phyloP scores from a whole-genome alignment of 352 stramenopile species.

The Albugo candida region DNA sequence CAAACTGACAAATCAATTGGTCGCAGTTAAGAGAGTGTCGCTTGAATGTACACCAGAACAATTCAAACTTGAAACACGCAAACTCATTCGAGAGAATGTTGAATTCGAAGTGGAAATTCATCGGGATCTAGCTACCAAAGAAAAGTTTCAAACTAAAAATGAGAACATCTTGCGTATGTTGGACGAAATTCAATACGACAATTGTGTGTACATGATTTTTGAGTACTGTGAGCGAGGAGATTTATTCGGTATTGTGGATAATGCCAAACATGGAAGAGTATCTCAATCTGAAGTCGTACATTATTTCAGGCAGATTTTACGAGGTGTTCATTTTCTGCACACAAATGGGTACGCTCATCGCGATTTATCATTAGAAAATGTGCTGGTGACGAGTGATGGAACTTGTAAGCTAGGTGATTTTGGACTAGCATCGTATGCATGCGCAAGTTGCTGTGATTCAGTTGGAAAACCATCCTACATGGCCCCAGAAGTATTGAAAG shows the following conservation, averaged over 20 bases:
- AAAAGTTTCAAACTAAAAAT: constrained; percentile 2
- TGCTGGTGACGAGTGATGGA: constrained; percentile 7
- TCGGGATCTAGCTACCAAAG: constrained; percentile 16
- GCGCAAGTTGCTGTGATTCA: constrained; percentile 17
- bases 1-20: constrained; percentile 28
- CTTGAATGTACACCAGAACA: constrained; percentile 34
- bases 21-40: constrained; percentile 66
- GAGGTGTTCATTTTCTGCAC: constrained; percentile 11
- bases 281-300: not conserved
- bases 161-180: constrained; percentile 41
- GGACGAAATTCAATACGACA: constrained; percentile 62
- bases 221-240: constrained; percentile 51
- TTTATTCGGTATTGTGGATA: constrained; percentile 60
- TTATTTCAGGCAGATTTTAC: not conserved
- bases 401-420: constrained; percentile 8
- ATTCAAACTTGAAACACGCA: constrained; percentile 39
- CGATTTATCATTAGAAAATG: constrained; percentile 17
- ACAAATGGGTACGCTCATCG: constrained; percentile 39
- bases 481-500: constrained; percentile 82
- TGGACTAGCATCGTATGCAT: not conserved
- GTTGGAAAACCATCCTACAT: constrained; percentile 95
- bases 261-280: constrained; percentile 29
- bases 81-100: constrained; percentile 63
- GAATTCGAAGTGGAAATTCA: constrained; percentile 55
- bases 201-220: constrained; percentile 61